Conservation (phyloP, 106 monocot species). For the Phalaenopsis equestris region DNA sequence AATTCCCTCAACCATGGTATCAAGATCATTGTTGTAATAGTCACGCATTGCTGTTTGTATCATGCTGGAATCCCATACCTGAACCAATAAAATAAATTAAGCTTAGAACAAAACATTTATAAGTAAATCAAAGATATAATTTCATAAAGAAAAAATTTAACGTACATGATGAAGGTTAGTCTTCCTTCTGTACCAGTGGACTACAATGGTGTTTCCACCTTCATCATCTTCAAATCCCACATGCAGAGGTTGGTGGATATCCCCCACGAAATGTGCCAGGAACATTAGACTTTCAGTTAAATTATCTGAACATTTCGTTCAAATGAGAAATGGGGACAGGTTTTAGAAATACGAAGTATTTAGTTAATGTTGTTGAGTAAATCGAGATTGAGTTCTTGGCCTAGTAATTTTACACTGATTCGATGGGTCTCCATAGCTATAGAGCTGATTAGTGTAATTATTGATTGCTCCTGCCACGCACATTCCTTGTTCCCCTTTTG, state of each 20-base stretch:
- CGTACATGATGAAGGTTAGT: constrained; percentile 84
- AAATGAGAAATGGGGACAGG: background rate
- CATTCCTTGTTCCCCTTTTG: constrained; percentile 32
- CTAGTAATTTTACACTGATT: constrained; percentile 29
- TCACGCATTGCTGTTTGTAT: constrained; percentile 53
- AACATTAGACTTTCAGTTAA: constrained; percentile 83
- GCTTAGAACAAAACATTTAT: too few species aligned
- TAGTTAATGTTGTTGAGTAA: background rate
- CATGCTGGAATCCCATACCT: constrained; percentile 64
- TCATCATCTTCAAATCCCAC: constrained; percentile 46
- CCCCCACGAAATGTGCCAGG: constrained; percentile 73
- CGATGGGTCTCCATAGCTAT: constrained; percentile 26
- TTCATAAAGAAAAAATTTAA: constrained; percentile 2
- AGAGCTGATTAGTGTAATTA: constrained; percentile 67
- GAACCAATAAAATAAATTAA: too few species aligned
- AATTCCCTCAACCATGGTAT: constrained; percentile 42
- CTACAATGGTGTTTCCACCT: constrained; percentile 74
- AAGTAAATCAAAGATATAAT: too few species aligned
- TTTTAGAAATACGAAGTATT: background rate
- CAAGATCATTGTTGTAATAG: constrained; percentile 34
- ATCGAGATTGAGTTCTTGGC: background rate
- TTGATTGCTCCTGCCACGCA: constrained; percentile 82
- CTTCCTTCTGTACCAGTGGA: constrained; percentile 69
- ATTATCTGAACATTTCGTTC: constrained; percentile 24
- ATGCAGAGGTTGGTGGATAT: constrained; percentile 74